Conservation (phyloP, 345 rosid genomes). For the Mallotus nudiflorus region DNA sequence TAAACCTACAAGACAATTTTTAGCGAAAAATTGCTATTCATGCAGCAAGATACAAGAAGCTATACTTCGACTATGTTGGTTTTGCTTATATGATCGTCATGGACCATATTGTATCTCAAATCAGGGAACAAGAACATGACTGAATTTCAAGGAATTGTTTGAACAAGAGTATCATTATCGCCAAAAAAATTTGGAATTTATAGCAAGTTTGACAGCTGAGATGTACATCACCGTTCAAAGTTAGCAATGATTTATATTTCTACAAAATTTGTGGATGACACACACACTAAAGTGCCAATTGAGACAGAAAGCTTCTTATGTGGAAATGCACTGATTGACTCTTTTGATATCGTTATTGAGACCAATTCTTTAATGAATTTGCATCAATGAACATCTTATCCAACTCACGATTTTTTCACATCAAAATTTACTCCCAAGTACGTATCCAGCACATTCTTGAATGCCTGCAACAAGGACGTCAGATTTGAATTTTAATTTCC, state of each 20-base stretch:
- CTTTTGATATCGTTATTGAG: constrained; percentile 25
- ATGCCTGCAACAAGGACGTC: constrained; percentile 51
- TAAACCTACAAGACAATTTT: neutral
- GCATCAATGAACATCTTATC: constrained; percentile 29
- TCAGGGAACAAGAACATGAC: neutral
- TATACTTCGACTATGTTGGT: neutral
- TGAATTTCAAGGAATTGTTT: neutral
- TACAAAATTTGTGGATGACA: constrained; percentile 45
- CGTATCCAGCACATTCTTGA: constrained; percentile 61
- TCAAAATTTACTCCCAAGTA: constrained; percentile 53
- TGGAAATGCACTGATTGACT: constrained; percentile 30
- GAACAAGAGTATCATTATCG: neutral
- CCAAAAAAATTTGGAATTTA: constrained; percentile 7
- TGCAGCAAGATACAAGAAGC: neutral
- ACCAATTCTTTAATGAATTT: constrained; percentile 29
- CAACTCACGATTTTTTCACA: constrained; percentile 25
- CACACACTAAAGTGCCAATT: constrained; percentile 39
- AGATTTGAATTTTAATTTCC: neutral
- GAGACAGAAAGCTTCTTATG: constrained; percentile 42
- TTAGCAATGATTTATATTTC: constrained; percentile 42
- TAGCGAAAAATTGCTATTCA: neutral
- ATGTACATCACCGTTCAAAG: constrained; percentile 33
- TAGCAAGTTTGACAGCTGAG: constrained; percentile 27
- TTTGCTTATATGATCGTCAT: neutral
- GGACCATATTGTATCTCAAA: neutral